Conservation (phyloP, 192 early-diverging fungal species). For the Backusella luteola region DNA sequence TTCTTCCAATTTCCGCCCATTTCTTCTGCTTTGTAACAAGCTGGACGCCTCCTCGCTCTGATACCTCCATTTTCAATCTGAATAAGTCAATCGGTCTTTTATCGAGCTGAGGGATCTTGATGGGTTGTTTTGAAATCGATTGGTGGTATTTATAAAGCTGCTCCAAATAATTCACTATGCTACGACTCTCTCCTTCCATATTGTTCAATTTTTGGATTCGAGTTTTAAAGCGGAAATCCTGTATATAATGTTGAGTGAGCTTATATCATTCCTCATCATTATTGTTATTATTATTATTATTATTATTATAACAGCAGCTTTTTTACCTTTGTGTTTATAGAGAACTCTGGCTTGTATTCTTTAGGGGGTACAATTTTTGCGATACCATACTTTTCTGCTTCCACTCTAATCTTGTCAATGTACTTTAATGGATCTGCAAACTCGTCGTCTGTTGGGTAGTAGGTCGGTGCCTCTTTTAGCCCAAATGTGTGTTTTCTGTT, state of each 20-base stretch:
- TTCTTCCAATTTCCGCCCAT: conserved; percentile 87
- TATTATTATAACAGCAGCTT: background rate
- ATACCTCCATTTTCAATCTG: conserved; percentile 79
- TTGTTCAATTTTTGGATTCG: conserved; percentile 88
- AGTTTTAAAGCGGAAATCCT: conserved; percentile 88
- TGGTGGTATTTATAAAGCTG: conserved; percentile 89
- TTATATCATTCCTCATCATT: background rate
- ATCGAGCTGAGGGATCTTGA: conserved; percentile 81
- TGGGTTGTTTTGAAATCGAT: conserved; percentile 70
- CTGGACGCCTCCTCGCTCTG: conserved; percentile 69
- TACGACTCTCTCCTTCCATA: conserved; percentile 86
- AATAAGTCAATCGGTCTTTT: conserved; percentile 87
- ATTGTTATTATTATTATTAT: background rate
- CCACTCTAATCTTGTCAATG: conserved; percentile 75
- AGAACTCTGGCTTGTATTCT: conserved; percentile 83
- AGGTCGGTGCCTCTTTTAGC: conserved; percentile 70
- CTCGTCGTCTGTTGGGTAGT: conserved; percentile 78
- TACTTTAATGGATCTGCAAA: conserved; percentile 83
- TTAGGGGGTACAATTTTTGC: conserved; percentile 92
- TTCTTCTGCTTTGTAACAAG: conserved; percentile 70
- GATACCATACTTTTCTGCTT: conserved; percentile 78
- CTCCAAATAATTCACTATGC: conserved; percentile 87
- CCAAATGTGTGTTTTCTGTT: conserved; percentile 52
- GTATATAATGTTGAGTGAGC: background rate
- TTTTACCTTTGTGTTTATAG: conserved; percentile 72